Evolutionary conservation across 2,329 filamentous ascomycete genomes (phyloP).

Genomic region (Acrodontium crateriforme): DNA sequence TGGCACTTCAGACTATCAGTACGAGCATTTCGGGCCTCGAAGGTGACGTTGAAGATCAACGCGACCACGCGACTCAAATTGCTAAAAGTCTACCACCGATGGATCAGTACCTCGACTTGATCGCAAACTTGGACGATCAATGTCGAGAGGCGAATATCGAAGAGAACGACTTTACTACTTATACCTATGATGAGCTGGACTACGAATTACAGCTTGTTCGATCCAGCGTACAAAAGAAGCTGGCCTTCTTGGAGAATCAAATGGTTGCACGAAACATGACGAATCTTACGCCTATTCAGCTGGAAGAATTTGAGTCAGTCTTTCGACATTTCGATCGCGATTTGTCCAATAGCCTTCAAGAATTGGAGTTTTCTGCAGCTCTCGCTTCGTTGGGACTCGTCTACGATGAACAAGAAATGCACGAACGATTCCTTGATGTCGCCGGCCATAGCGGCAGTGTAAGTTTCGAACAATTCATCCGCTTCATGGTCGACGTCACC

Average conservation of each 20-base stretch:
- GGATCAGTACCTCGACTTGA: constrained; percentile 81
- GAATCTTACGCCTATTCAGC: constrained; percentile 91
- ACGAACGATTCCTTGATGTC: constrained; percentile 83
- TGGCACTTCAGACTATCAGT: constrained; percentile 88
- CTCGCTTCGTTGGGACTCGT: constrained; percentile 89
- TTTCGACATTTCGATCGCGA: constrained; percentile 97
- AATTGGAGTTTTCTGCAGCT: constrained; percentile 91
- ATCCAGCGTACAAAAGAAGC: constrained; percentile 86
- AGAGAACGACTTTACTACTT: constrained; percentile 99
- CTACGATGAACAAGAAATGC: constrained; percentile 97
- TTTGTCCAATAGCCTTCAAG: constrained; percentile 73
- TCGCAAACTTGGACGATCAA: constrained; percentile 71
- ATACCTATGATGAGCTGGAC: constrained; percentile 88
- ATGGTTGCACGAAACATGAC: constrained; percentile 98
- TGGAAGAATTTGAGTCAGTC: constrained; percentile 96
- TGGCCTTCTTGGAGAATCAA: constrained; percentile 94
- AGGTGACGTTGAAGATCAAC: constrained; percentile 89
- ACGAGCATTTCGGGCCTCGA: constrained; percentile 92
- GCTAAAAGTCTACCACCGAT: constrained; percentile 76
- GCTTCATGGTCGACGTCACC: constrained; percentile 98
- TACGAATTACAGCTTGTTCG: constrained; percentile 91
- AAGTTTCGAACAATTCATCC: constrained; percentile 96
- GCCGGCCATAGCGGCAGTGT: constrained; percentile 55
- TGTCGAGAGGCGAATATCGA: constrained; percentile 96
- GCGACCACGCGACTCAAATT: constrained; percentile 72